phyloP scores from a whole-genome alignment of 1,139 yeast species.

The Maudiozyma humilis region DNA sequence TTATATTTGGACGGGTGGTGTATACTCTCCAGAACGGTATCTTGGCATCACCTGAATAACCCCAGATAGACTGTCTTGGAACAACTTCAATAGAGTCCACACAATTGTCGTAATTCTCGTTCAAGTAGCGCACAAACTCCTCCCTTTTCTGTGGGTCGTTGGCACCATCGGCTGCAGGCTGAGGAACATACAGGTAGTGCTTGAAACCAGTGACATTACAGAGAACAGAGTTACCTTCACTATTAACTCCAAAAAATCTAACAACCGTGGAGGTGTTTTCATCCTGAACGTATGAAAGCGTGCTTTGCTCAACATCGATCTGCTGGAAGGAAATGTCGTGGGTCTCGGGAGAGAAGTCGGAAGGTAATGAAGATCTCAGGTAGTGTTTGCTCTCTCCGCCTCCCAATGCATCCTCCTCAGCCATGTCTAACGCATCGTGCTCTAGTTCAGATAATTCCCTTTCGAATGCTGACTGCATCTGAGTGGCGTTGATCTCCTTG shows the following conservation, averaged over 20 bases:
- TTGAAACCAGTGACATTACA: conserved; percentile 84
- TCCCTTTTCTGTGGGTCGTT: conserved; percentile 45
- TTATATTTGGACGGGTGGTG: conserved; percentile 55
- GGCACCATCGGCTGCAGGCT: conserved; percentile 48
- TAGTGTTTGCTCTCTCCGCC: conserved; percentile 16
- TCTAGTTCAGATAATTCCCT: conserved; percentile 57
- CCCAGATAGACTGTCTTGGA: conserved; percentile 86
- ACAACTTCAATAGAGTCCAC: conserved; percentile 55
- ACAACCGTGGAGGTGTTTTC: conserved; percentile 45
- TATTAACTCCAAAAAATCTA: conserved; percentile 87
- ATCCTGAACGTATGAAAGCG: conserved; percentile 38
- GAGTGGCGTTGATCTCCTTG: conserved; percentile 23
- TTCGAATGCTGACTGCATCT: conserved; percentile 52
- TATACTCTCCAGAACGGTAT: conserved; percentile 72
- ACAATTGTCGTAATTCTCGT: conserved; percentile 37
- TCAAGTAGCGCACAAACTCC: conserved; percentile 43
- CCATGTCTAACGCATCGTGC: conserved; percentile 25
- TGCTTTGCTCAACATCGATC: conserved; percentile 85
- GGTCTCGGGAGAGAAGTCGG: conserved; percentile 40
- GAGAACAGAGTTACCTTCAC: conserved; percentile 75
- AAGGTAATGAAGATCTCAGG: conserved; percentile 46
- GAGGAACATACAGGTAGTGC: conserved; percentile 89
- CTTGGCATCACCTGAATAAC: conserved; percentile 70
- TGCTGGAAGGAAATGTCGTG: conserved; percentile 75
- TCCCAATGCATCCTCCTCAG: conserved; percentile 11